Conservation (phyloP, 2,329 filamentous ascomycete genomes). For the Stachybotrys elegans region DNA sequence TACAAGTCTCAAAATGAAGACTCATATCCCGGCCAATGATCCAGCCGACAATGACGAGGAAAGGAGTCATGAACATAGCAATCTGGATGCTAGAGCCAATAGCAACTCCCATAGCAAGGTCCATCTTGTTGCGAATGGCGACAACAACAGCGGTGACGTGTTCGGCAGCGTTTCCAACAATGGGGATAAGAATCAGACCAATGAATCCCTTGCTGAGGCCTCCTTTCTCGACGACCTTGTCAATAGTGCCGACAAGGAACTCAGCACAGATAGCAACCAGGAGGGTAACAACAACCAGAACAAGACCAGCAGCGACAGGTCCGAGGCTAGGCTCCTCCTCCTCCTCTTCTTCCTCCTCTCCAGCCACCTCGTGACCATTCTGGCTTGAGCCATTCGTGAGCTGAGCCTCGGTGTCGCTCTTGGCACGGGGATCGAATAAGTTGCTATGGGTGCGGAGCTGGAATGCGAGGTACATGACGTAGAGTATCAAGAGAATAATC, state of each 20-base stretch:
- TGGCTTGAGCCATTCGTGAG: no score
- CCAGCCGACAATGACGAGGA: slow-evolving; percentile 77
- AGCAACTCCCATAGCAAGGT: slow-evolving; percentile 70
- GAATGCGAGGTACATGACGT: slow-evolving; percentile 73
- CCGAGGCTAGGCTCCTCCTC: slow-evolving; percentile 49
- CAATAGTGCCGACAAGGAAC: slow-evolving; percentile 72
- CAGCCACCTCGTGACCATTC: background rate
- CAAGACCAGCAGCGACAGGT: slow-evolving; percentile 58
- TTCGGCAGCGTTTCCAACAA: slow-evolving; percentile 76
- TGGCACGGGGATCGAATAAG: slow-evolving; percentile 58
- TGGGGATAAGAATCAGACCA: slow-evolving; percentile 72
- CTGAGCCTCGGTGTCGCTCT: slow-evolving; percentile 37
- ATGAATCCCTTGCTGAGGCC: slow-evolving; percentile 78
- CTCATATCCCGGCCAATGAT: slow-evolving; percentile 69
- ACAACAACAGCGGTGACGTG: slow-evolving; percentile 79
- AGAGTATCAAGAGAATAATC: slow-evolving; percentile 69
- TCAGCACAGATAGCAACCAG: slow-evolving; percentile 71
- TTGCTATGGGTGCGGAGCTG: slow-evolving; percentile 70
- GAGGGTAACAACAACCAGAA: slow-evolving; percentile 65
- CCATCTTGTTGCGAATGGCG: slow-evolving; percentile 72
- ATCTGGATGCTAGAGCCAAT: slow-evolving; percentile 82
- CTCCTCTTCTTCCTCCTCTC: slow-evolving; percentile 13
- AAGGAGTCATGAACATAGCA: slow-evolving; percentile 73
- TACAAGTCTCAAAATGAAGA: slow-evolving; percentile 66
- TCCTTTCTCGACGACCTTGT: slow-evolving; percentile 62